Base-by-base conservation (phyloP, 2,329 filamentous ascomycete genomes). In the Pseudogymnoascus sp. region DNA sequence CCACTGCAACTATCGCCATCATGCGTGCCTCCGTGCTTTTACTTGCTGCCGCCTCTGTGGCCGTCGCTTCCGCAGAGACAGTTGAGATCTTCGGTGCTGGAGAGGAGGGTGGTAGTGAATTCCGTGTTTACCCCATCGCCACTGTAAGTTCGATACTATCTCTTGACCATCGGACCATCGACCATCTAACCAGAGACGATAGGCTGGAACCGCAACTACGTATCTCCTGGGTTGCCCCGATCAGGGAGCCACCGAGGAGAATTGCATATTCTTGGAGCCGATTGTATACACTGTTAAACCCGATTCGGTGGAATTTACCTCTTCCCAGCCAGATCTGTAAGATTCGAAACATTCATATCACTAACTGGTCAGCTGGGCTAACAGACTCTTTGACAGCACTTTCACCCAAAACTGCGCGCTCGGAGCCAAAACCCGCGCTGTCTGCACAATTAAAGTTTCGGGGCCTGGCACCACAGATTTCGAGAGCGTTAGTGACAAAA, bases 1-100 rank as follows among this genome's bases (percentile, higher is more conserved):
- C n/a, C 47, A 18, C 47, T 12, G 25, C 25, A 9, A 53, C 47
- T 53, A 53, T 28, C 47, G 15, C n/a, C n/a, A 53, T 7, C 9
- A 53, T 53, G 47, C 47, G 47, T 53, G 47, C 47, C 47, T 53
- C 47, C n/a, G 47, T 53, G 7, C 28, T 53, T 53, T 7, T 53
- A 33, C n/a, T 53, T 53, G 47, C 47, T 33, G 47, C 47, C 28
- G 28, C 47, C n/a, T 33, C 47, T 53, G 47, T 7, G 25, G 47
- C 11, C 25, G 9, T 53, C 28, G 47, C 25, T 9, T 30, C 47
- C 20, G 28, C 47, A 15, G 47, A 33, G 47, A 15, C 25, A 12
- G 28, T 53, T 28, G 47, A 53, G 25, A 11, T 33, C 1, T 53
- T 33, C 3, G 47, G 47, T 28, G n/a, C n/a, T 18, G 47, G 47